Percentiles rank a stretch among this genome's conserved stretches.
These are phyloP conservation scores for Suillus hirtellus DNA, from an alignment of 768 basidiomycete species.

Conservation along the genomic window DNA sequence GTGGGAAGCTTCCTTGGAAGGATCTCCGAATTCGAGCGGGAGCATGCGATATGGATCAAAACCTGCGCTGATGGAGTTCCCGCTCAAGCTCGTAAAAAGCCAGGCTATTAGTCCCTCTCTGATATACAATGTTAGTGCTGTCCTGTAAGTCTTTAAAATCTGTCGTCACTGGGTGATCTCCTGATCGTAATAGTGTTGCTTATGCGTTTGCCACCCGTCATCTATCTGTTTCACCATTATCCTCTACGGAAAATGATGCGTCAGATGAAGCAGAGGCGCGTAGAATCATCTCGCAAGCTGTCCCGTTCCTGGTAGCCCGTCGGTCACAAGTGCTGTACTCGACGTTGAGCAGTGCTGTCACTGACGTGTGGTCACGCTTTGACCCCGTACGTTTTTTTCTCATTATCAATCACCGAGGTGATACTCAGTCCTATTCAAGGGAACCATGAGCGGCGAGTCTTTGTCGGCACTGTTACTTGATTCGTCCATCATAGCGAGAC, in stretches of 20 bases:
- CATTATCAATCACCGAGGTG: neutral
- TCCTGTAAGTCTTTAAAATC: constrained; percentile 52
- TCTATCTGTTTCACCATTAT: constrained; percentile 59
- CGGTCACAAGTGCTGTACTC: constrained; percentile 56
- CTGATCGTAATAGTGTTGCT: constrained; percentile 47
- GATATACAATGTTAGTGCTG: constrained; percentile 66
- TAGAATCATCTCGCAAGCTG: constrained; percentile 48
- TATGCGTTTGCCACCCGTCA: constrained; percentile 70
- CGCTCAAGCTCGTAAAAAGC: constrained; percentile 43
- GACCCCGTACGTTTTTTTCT: constrained; percentile 32
- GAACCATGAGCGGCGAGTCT: constrained; percentile 36
- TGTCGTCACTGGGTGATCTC: constrained; percentile 3
- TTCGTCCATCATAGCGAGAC: constrained; percentile 50
- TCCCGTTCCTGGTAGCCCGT: constrained; percentile 66
- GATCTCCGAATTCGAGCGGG: constrained; percentile 4
- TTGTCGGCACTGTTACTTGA: constrained; percentile 61
- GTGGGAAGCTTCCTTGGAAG: constrained; percentile 55
- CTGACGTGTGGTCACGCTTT: constrained; percentile 67
- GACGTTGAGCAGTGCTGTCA: constrained; percentile 52
- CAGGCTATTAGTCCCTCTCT: constrained; percentile 43
- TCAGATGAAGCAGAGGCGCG: constrained; percentile 49
- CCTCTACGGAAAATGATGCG: constrained; percentile 38
- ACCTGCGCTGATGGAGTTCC: constrained; percentile 49
- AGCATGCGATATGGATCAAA: constrained; percentile 34
- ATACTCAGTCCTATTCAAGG: constrained; percentile 29